Conservation (phyloP, 768 basidiomycete species). For the Phaeotremella skinneri region DNA sequence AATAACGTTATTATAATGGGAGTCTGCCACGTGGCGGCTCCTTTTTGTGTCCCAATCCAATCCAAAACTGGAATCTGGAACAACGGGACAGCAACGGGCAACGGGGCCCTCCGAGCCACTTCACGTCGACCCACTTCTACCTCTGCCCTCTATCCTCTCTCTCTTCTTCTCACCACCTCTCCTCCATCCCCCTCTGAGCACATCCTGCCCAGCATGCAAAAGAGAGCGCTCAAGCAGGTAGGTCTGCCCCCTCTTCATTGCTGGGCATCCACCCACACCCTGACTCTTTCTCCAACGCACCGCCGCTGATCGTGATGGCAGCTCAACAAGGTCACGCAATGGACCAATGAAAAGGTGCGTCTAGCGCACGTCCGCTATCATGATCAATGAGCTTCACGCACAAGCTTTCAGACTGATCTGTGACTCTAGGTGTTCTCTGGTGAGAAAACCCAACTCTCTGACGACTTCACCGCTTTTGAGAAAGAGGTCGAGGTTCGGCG, state of each 20-base stretch:
- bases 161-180: too few species aligned
- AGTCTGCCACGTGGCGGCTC: too few species aligned
- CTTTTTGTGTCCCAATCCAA: too few species aligned
- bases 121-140: too few species aligned
- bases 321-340: conserved; percentile 48
- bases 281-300: background rate
- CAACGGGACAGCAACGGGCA: too few species aligned
- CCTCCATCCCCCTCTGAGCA: too few species aligned
- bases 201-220: conserved; percentile 43
- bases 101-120: too few species aligned
- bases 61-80: too few species aligned
- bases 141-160: too few species aligned
- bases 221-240: conserved; percentile 44
- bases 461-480: conserved; percentile 78
- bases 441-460: conserved; percentile 73
- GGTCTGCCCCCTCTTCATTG: background rate
- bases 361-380: background rate
- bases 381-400: background rate
- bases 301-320: background rate
- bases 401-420: background rate
- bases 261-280: background rate
- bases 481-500: conserved; percentile 77
- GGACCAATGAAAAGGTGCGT: conserved; percentile 45
- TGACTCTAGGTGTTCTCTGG: conserved; percentile 64
- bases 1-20: too few species aligned